Evolutionary conservation across 73 alveolate species (phyloP).

Genomic region (Paramecium sexaurelia): DNA sequence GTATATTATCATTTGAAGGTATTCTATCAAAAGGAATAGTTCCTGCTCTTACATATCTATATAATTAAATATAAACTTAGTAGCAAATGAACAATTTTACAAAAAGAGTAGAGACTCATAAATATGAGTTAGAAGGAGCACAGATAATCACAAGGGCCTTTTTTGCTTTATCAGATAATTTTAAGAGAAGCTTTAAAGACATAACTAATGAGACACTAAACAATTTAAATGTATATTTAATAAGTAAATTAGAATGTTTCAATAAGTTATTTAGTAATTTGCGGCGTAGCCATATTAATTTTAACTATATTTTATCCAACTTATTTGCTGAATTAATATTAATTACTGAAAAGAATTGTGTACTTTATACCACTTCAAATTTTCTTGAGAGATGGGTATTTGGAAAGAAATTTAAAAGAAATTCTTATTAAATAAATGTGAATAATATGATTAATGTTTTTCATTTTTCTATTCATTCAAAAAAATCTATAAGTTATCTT

Average conservation of each 20-base stretch:
- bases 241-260: not conserved
- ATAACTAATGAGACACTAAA: not conserved
- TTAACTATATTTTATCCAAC: not conserved
- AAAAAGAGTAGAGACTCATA: not conserved
- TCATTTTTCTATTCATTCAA: not conserved
- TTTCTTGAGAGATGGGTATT: slow-evolving; percentile 3
- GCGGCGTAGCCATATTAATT: not conserved
- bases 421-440: not conserved
- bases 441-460: not conserved
- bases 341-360: not conserved
- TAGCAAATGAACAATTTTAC: not conserved
- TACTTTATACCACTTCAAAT: not conserved
- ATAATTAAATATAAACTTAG: not conserved
- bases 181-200: not conserved
- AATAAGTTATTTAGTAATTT: not conserved
- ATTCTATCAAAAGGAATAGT: not conserved
- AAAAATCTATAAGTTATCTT: not conserved
- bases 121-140: not conserved
- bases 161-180: not conserved
- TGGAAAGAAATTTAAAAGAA: not conserved
- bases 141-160: not conserved
- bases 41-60: not conserved
- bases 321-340: not conserved
- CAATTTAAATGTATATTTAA: not conserved
- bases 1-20: not conserved